Percentiles rank a stretch among this genome's conserved stretches.
Conservation (phyloP, 1,139 yeast species). For the Magnusiomyces magnusii region DNA sequence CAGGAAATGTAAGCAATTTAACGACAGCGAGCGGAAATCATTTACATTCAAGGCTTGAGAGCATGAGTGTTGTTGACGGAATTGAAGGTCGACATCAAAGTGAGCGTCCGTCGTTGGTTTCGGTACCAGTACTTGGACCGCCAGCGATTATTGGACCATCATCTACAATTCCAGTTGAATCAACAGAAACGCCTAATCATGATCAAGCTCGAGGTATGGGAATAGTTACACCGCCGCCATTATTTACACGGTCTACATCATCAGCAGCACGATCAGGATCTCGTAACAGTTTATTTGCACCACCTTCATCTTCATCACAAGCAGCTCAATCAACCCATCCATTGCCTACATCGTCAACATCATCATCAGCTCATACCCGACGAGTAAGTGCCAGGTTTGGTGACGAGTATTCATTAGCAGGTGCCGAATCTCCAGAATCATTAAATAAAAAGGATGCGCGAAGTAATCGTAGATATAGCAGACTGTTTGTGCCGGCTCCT, state of each 20-base stretch:
- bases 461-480: neutral
- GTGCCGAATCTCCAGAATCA: neutral
- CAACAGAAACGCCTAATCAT: neutral
- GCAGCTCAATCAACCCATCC: too few species aligned
- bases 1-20: neutral
- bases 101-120: neutral
- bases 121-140: constrained; percentile 1
- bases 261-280: neutral
- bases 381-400: neutral
- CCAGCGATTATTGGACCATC: neutral
- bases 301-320: neutral
- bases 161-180: neutral
- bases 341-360: neutral
- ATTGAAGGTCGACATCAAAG: neutral
- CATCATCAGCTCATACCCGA: neutral
- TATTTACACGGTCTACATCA: neutral
- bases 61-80: neutral
- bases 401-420: neutral
- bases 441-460: neutral
- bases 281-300: neutral
- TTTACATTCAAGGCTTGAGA: neutral
- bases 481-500: neutral
- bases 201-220: neutral
- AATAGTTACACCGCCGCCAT: constrained; percentile 1
- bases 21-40: neutral